Conservation (phyloP, 2,329 filamentous ascomycete genomes). For the Chaetomiaceae sp. region DNA sequence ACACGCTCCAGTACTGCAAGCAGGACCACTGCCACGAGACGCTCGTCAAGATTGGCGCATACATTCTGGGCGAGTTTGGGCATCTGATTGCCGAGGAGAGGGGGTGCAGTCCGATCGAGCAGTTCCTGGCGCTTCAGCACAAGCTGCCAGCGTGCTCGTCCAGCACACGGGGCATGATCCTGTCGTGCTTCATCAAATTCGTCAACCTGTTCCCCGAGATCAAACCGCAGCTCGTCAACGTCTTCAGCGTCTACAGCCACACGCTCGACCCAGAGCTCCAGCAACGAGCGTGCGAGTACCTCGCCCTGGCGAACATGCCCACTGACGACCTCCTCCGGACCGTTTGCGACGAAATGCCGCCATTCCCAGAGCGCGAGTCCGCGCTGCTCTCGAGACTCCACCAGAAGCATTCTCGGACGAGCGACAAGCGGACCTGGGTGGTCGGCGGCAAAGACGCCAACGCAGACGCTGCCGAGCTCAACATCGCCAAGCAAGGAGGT, state of each 20-base stretch:
- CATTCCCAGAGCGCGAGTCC: conserved; percentile 91
- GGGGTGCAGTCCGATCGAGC: conserved; percentile 93
- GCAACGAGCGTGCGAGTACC: conserved; percentile 92
- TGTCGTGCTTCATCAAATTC: conserved; percentile 96
- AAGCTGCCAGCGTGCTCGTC: conserved; percentile 89
- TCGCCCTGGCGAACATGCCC: conserved; percentile 76
- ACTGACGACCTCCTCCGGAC: conserved; percentile 90
- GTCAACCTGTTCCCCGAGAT: conserved; percentile 98
- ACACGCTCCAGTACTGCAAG: conserved; percentile 88
- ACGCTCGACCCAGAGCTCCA: conserved; percentile 93
- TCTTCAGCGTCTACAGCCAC: conserved; percentile 90
- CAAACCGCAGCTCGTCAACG: conserved; percentile 85
- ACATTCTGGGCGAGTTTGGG: conserved; percentile 93
- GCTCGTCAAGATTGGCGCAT: conserved; percentile 93
- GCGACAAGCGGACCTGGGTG: conserved; percentile 94
- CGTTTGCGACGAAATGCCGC: conserved; percentile 97
- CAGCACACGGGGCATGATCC: conserved; percentile 84
- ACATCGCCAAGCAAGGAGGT: conserved; percentile 73
- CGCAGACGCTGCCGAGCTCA: conserved; percentile 71
- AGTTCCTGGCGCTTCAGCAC: conserved; percentile 85
- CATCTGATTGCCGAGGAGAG: conserved; percentile 91
- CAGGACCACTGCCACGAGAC: conserved; percentile 94
- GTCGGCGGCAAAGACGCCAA: conserved; percentile 97
- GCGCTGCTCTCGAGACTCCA: conserved; percentile 87
- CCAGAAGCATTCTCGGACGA: conserved; percentile 88